Percentiles rank a stretch among this genome's conserved stretches.
phyloP scores from a whole-genome alignment of 306 rosid genomes.

The Cicer cuneatum region DNA sequence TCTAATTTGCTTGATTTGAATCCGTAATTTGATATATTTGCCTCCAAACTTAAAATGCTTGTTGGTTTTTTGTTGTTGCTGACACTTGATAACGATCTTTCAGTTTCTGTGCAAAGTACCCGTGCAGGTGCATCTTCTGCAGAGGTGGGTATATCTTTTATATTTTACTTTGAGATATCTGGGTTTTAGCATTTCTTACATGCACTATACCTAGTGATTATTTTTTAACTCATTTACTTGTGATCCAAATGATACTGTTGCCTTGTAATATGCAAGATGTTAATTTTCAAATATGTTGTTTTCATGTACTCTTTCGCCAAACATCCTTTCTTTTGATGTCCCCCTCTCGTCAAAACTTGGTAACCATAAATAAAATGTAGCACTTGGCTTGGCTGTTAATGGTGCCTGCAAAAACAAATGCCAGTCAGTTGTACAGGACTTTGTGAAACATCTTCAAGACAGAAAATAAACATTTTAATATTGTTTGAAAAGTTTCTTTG shows the following conservation, averaged over 20 bases:
- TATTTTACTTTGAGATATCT: slow-evolving; percentile 13
- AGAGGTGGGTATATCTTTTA: slow-evolving; percentile 56
- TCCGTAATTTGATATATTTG: slow-evolving; percentile 28
- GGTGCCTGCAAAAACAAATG: slow-evolving; percentile 5
- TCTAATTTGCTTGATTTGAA: slow-evolving; percentile 1
- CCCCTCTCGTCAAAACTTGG: not conserved
- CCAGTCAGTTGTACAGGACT: not conserved
- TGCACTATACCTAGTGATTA: not conserved
- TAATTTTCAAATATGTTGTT: slow-evolving; percentile 14
- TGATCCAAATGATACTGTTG: slow-evolving; percentile 22
- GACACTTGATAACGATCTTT: slow-evolving; percentile 45
- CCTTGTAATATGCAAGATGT: not conserved
- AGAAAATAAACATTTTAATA: not conserved
- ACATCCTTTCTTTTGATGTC: slow-evolving; percentile 2
- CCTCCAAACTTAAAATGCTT: not conserved
- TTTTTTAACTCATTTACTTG: slow-evolving; percentile 10
- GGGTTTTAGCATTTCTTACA: slow-evolving; percentile 1
- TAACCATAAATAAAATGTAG: slow-evolving; percentile 12
- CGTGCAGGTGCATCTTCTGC: slow-evolving; percentile 63
- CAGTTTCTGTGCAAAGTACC: slow-evolving; percentile 70
- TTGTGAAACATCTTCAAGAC: slow-evolving; percentile 5
- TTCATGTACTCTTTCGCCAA: not conserved
- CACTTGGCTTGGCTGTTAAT: slow-evolving; percentile 10
- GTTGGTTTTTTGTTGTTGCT: slow-evolving; percentile 36
- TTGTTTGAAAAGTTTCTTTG: slow-evolving; percentile 1